These are phyloP conservation scores for Ustilago esculenta DNA, from an alignment of 1,284 basidiomycete species.

Conservation along the genomic window DNA sequence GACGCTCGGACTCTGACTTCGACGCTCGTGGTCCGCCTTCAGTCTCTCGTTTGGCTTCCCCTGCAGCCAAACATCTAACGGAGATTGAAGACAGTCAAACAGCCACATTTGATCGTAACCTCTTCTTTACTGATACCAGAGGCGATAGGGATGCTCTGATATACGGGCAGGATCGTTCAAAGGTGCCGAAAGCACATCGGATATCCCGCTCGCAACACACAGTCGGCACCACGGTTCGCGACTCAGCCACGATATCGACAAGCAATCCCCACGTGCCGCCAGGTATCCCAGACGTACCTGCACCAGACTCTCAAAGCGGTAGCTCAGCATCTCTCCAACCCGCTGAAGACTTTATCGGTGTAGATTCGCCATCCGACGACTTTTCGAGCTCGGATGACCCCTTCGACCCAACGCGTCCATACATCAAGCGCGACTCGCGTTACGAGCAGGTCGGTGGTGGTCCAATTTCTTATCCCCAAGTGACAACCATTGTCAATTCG, in stretches of 20 bases:
- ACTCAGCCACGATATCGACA: too few species aligned
- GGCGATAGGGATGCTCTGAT: constrained; percentile 14
- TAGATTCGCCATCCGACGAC: neutral
- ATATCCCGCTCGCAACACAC: neutral
- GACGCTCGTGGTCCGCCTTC: too few species aligned
- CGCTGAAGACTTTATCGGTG: neutral
- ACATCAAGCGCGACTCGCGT: constrained; percentile 13
- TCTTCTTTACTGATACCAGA: constrained; percentile 27
- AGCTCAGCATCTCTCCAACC: neutral
- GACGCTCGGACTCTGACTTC: neutral
- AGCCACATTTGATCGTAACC: constrained; percentile 9
- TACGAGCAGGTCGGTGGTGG: constrained; percentile 31
- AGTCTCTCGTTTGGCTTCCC: too few species aligned
- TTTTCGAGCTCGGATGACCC: constrained; percentile 8
- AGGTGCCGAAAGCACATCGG: constrained; percentile 9
- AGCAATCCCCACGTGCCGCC: too few species aligned
- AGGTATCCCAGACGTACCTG: too few species aligned
- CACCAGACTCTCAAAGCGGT: too few species aligned
- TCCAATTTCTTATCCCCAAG: neutral
- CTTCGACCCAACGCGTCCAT: constrained; percentile 16
- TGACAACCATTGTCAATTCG: neutral
- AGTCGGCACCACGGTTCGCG: neutral
- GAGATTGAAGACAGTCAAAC: neutral
- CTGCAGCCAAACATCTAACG: too few species aligned
- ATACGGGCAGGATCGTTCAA: constrained; percentile 21